Percentiles rank a stretch among this genome's conserved stretches.
Evolutionary conservation across 2,329 filamentous ascomycete genomes (phyloP).

Genomic region (Fonsecaea multimorphosa): DNA sequence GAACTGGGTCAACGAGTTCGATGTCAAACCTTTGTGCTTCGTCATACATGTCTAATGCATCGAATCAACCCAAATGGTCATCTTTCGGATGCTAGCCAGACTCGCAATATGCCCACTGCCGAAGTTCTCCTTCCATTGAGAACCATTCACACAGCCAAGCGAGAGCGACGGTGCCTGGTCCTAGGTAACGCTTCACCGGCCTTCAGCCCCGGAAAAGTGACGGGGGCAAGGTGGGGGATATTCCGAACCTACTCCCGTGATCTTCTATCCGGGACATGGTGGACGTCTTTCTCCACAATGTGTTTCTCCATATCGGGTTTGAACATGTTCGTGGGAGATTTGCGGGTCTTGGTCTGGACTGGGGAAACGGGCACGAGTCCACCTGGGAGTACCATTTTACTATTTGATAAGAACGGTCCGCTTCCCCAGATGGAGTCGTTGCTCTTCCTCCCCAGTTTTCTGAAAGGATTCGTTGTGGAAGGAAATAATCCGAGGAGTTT

Average conservation of each 20-base stretch:
- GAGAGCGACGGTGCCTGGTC: not conserved
- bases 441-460: not conserved
- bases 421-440: slow-evolving; percentile 7
- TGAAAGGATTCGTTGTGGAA: not conserved
- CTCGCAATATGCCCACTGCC: not conserved
- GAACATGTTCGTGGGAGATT: not conserved
- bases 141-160: not conserved
- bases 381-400: not conserved
- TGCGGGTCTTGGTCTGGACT: slow-evolving; percentile 7
- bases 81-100: not conserved
- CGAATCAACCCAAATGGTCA: not conserved
- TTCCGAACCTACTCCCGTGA: slow-evolving; percentile 9
- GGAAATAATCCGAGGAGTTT: not conserved
- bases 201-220: slow-evolving; percentile 9
- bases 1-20: not conserved
- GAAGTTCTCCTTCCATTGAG: not conserved
- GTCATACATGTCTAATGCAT: slow-evolving; percentile 6
- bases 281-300: not conserved
- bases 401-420: slow-evolving; percentile 4
- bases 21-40: not conserved
- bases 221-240: slow-evolving; percentile 13
- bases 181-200: not conserved
- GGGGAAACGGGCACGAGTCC: not conserved
- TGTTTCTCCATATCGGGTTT: not conserved
- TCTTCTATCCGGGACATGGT: slow-evolving; percentile 17